A percentile compares a stretch with the other conserved stretches of the same genome.
These are phyloP conservation scores for Starmera stellimalicola DNA, from an alignment of 1,139 yeast species.

Conservation along the genomic window DNA sequence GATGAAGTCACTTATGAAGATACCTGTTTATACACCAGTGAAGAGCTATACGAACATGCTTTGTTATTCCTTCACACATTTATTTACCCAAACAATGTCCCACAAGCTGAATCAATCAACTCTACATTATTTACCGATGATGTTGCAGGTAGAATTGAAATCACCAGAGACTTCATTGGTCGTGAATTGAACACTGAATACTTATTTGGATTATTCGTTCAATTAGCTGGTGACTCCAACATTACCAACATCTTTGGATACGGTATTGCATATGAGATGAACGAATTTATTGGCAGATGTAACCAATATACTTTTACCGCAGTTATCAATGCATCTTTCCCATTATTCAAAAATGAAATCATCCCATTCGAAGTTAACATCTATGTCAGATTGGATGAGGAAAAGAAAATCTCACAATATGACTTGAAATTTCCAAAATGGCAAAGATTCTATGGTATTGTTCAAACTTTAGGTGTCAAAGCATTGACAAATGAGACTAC, in stretches of 20 bases:
- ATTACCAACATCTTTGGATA: constrained; percentile 11
- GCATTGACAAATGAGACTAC: constrained; percentile 1
- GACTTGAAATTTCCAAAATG: constrained; percentile 8
- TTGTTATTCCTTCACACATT: constrained; percentile 5
- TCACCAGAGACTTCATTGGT: constrained; percentile 15
- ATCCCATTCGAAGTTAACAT: constrained; percentile 15
- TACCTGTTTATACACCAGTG: not conserved
- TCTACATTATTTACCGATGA: constrained; percentile 13
- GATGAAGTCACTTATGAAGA: not conserved
- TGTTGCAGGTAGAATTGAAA: constrained; percentile 13
- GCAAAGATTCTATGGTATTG: constrained; percentile 6
- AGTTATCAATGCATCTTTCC: constrained; percentile 9
- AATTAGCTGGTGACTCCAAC: constrained; percentile 3
- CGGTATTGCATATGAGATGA: constrained; percentile 8
- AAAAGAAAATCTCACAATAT: constrained; percentile 6
- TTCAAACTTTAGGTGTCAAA: constrained; percentile 3
- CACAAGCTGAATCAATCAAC: constrained; percentile 11
- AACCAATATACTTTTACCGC: constrained; percentile 9
- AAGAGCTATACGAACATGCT: constrained; percentile 6
- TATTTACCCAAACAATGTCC: constrained; percentile 7
- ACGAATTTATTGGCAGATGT: constrained; percentile 8
- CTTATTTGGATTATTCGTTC: constrained; percentile 15
- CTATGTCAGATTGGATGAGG: constrained; percentile 9
- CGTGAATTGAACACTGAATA: constrained; percentile 18
- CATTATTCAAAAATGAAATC: constrained; percentile 5